Conservation (phyloP, 805 yeast genomes). For the Komagataella pastoris region DNA sequence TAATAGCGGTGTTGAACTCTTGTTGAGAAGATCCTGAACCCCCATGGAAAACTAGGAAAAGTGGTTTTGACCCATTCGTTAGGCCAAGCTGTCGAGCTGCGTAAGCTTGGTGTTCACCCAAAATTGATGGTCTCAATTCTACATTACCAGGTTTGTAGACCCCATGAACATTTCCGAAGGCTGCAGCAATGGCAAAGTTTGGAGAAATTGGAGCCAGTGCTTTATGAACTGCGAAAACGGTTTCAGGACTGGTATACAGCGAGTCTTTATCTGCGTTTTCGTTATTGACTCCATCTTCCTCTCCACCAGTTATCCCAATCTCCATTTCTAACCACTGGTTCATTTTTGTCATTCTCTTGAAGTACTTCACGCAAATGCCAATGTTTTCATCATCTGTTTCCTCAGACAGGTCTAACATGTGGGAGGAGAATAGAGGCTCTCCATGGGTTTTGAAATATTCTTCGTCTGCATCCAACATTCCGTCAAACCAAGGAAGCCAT, state of each 20-base stretch:
- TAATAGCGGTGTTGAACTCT: slow-evolving; percentile 87
- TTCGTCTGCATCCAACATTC: slow-evolving; percentile 95
- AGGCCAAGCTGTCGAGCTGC: slow-evolving; percentile 55
- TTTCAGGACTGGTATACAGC: slow-evolving; percentile 90
- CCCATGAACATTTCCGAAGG: slow-evolving; percentile 99
- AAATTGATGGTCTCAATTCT: slow-evolving; percentile 78
- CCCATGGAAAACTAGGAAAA: slow-evolving; percentile 99
- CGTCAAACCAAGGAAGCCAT: slow-evolving; percentile 97
- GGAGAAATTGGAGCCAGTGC: slow-evolving; percentile 87
- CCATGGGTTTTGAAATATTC: slow-evolving; percentile 77
- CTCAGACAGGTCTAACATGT: slow-evolving; percentile 97
- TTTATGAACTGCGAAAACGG: slow-evolving; percentile 82
- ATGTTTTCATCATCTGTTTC: slow-evolving; percentile 95
- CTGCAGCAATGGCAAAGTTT: slow-evolving; percentile 98
- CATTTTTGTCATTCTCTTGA: slow-evolving; percentile 86
- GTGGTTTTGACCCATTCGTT: slow-evolving; percentile 49
- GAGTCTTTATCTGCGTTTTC: slow-evolving; percentile 79
- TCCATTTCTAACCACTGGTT: slow-evolving; percentile 99
- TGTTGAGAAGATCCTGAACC: slow-evolving; percentile 95
- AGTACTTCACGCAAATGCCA: slow-evolving; percentile 86
- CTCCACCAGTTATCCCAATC: slow-evolving; percentile 99
- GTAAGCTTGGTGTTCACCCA: slow-evolving; percentile 91
- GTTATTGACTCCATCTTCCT: slow-evolving; percentile 99
- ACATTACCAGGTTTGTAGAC: slow-evolving; percentile 99
- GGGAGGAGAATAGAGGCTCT: slow-evolving; percentile 95